Evolutionary conservation across 148 eudicot species (phyloP), one percentile per base, ranked within the genome.

Genomic region (Spergularia bocconei): DNA sequence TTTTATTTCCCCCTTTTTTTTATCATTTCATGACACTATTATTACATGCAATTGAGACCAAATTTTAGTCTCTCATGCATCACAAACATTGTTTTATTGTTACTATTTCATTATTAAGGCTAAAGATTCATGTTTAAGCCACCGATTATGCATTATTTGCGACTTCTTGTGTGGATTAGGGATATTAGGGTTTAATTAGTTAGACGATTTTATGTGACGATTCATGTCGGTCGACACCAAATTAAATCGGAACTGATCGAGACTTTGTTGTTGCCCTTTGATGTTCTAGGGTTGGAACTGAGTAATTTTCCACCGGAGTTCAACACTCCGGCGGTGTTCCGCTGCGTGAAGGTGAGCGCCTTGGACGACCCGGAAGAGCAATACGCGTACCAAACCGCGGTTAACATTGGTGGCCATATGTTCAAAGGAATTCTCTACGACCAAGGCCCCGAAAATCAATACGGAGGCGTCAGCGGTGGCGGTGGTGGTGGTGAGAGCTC

Each of bases 351-450:
- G 53, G 97, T 95, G 64, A 89, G 89, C 63, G 73, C 93, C 6
- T 75, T 89, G 73, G 91, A 90, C 29, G 96, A 89, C 12, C 84
- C 87, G 2, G 91, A 90, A 23, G 97, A 95, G 63, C 93, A 90
- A 54, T 80, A 77, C 16, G 98, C 97, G 0, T 95, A 95, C 72
- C 97, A 95, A 65, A 92, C 97, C 56, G 93, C 97, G 7, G 96
- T 95, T 0, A 90, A 81, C 88, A 95, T 95, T 6, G 91, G 90
- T 0, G 98, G 98, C 11, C 98, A 89, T 55, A 75, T 95, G 53
- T 95, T 95, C 83, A 95, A 95, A 75, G 98, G 98, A 25, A 92
- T 95, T 63, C 90, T 95, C 33, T 95, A 95, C 50, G 96, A 95
- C 77, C 97, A 95, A 80, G 96, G 97, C 20, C 90, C 85, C 0